Base-by-base conservation (phyloP, 768 basidiomycete species). In the Lentinula sp. region DNA sequence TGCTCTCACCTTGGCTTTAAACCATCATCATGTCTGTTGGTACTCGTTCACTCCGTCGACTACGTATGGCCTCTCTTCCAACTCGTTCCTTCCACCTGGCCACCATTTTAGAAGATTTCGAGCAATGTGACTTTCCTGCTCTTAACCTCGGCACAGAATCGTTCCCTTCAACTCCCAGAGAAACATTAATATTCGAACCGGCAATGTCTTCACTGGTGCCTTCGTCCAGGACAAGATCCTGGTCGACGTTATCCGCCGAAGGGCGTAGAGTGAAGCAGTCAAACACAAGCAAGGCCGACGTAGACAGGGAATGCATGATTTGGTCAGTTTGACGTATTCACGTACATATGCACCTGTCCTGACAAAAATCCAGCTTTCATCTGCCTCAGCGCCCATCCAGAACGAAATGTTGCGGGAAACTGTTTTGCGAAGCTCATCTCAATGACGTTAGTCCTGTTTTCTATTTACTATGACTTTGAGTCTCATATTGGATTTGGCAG, bases 351-450 rank as follows among this genome's bases (percentile, higher is more conserved):
- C 55, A 15, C 23, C 23, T 28, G 6, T 42, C 4, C 23, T 40
- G 16, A 37, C 11, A 43, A 40, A 13, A 28, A 7, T 6, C 3
- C 39, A 56, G 55, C 28, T 56, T 40, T 43, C 18, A 56, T n/a
- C 11, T 43, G 28, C 37, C 55, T 23, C 23, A 40, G 40, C 55
- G 55, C 23, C 55, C 55, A 28, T 40, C 55, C 16, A 37, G 55
- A 56, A 56, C 55, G 28, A 37, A 32, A 56, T 56, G 55, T 43
- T 56, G 55, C 40, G 55, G 55, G 16, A 56, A 56, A n/a, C 55
- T 56, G 23, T 56, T 56, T 43, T 56, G 55, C 16, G 55, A 56
- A 31, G 23, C 18, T 43, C 55, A 56, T 43, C 18, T 56, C 11
- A n/a, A 56, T 31, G 55, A 56, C 23, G 55, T 56, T 11, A 8